Evolutionary conservation across 2,329 filamentous ascomycete species (phyloP).

Genomic region (Chalaropsis thielavioides): DNA sequence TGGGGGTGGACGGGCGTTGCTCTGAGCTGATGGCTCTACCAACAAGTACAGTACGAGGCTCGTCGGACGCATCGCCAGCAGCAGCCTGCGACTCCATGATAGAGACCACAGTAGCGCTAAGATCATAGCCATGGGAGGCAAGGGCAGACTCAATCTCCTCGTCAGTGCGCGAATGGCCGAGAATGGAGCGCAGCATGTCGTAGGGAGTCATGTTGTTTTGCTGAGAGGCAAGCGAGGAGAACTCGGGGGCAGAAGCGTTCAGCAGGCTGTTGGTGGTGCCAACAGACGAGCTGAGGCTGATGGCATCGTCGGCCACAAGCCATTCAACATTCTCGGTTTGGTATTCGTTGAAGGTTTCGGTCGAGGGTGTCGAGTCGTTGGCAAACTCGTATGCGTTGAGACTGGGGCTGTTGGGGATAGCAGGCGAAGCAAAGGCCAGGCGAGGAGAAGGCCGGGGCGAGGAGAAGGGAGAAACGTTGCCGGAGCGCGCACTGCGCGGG

Average conservation of each 20-base stretch:
- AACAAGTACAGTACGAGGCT: constrained; percentile 58
- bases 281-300: constrained; percentile 62
- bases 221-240: constrained; percentile 40
- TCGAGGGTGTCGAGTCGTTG: constrained; percentile 63
- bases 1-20: constrained; percentile 61
- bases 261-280: constrained; percentile 54
- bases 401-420: constrained; percentile 84
- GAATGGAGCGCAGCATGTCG: constrained; percentile 89
- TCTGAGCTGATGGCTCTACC: constrained; percentile 79
- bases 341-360: constrained; percentile 79
- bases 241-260: constrained; percentile 72
- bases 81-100: constrained; percentile 56
- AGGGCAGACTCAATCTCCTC: constrained; percentile 91
- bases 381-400: constrained; percentile 90
- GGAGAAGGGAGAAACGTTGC: constrained; percentile 75
- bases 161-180: constrained; percentile 76
- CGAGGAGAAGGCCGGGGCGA: constrained; percentile 87
- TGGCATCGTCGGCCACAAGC: constrained; percentile 80
- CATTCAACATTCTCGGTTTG: constrained; percentile 93
- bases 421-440: constrained; percentile 75
- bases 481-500: constrained; percentile 59
- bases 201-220: constrained; percentile 92
- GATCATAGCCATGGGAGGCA: constrained; percentile 77
- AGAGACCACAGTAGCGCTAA: constrained; percentile 78
- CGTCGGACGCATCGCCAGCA: constrained; percentile 30